Base-by-base conservation (phyloP, 73 alveolate genomes). In the Paraurostyla sp. region DNA sequence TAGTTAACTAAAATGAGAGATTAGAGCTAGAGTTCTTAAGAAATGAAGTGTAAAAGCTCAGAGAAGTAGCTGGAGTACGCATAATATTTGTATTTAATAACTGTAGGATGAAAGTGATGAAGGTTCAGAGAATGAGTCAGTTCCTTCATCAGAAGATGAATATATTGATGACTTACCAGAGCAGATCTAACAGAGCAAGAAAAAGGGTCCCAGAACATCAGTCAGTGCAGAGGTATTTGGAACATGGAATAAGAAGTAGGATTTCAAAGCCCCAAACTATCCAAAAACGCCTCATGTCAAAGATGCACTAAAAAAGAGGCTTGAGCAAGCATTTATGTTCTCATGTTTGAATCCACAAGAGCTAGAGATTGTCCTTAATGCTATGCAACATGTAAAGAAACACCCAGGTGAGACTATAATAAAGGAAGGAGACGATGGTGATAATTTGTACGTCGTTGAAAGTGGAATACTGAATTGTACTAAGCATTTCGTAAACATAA, bases 161-260 rank as follows among this genome's bases (percentile, higher is more conserved):
- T 82, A 90, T 40, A 71, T 90, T 33, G 95, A 90, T 52, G 95
- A 90, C 45, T 75, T 58, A 11, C 95, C 94, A 27, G 91, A 80
- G 18, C 71, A 16, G 2, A 25, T 48, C 23, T 22, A 30, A 16
- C 41, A 36, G 25, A 46, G 35, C 49, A 81, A 41, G 71, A 30
- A 35, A 20, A 84, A 65, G 23, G 89, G 80, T 22, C 85, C 76
- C 18, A 57, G 99, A 81, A 80, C 98, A 20, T 97, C 99, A 22
- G 99, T 98, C 33, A 88, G 98, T 83, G 98, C 99, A 36, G 99
- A 97, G 85, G 99, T 96, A 11, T 97, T 95, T 85, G 99, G 99
- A 13, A 33, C 50, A 22, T 96, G 71, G 59, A 96, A 97, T 84
- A 95, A 96, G 76, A 96, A 97, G 63, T 97, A 83, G 59, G 97